phyloP scores from a whole-genome alignment of 345 rosid genomes.

The Pistacia atlantica region DNA sequence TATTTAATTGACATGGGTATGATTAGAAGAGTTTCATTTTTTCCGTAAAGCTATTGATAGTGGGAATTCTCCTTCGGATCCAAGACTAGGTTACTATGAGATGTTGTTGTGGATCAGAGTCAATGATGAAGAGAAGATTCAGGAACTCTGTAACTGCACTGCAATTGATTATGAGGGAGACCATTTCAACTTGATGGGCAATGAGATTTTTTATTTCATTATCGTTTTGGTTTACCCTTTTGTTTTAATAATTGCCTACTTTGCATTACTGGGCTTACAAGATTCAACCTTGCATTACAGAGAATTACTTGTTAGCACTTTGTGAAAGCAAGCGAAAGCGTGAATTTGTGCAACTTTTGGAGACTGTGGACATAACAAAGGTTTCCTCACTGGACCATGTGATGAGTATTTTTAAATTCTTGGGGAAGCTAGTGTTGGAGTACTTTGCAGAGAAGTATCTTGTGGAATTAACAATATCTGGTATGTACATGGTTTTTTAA shows the following conservation, averaged over 20 bases:
- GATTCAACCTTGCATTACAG: slow-evolving; percentile 44
- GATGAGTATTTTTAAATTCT: slow-evolving; percentile 51
- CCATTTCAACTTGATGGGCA: too few relatives aligned
- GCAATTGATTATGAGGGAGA: too few relatives aligned
- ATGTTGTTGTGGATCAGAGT: too few relatives aligned
- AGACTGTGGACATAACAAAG: slow-evolving; percentile 55
- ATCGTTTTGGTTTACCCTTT: neutral
- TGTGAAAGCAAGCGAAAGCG: slow-evolving; percentile 56
- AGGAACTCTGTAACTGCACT: too few relatives aligned
- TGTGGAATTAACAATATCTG: slow-evolving; percentile 40
- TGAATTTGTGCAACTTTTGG: slow-evolving; percentile 58
- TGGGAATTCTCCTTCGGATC: too few relatives aligned
- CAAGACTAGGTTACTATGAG: too few relatives aligned
- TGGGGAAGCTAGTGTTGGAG: slow-evolving; percentile 65
- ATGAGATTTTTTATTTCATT: neutral
- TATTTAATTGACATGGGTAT: slow-evolving; percentile 66
- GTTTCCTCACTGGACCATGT: slow-evolving; percentile 43
- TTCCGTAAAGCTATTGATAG: too few relatives aligned
- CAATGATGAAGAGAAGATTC: too few relatives aligned
- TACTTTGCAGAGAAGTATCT: slow-evolving; percentile 59
- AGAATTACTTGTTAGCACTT: slow-evolving; percentile 71
- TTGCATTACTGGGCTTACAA: neutral
- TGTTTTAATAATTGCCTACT: neutral
- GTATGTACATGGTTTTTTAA: slow-evolving; percentile 36
- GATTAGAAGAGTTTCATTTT: slow-evolving; percentile 56